Evolutionary conservation across 139 green algal species (phyloP).

Genomic region (Parachlorella kessleri): DNA sequence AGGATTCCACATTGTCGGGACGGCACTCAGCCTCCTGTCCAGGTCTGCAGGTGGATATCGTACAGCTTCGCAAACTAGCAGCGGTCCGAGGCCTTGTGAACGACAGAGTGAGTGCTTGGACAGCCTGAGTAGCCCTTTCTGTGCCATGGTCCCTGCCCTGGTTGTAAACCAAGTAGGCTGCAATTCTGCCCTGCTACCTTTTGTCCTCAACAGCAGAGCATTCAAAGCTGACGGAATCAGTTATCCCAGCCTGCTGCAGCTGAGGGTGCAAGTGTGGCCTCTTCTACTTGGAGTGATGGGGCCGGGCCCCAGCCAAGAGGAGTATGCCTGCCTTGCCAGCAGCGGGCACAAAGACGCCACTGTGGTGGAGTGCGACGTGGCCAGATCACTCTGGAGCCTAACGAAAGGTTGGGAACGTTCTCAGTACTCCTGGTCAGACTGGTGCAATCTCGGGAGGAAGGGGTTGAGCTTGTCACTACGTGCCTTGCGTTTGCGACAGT

Average conservation of each 20-base stretch:
- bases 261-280: conserved; percentile 72
- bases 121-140: not conserved
- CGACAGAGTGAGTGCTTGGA: conserved; percentile 23
- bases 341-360: conserved; percentile 48
- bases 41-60: conserved; percentile 58
- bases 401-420: conserved; percentile 47
- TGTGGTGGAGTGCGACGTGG: conserved; percentile 73
- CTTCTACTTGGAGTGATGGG: conserved; percentile 58
- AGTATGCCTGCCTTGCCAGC: not conserved
- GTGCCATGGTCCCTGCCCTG: not conserved
- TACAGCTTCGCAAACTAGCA: conserved; percentile 62
- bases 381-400: conserved; percentile 76
- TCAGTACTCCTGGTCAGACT: not conserved
- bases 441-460: not conserved
- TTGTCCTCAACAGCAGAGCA: not conserved
- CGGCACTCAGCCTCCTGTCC: too few species aligned
- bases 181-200: not conserved
- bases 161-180: not conserved
- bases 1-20: too few species aligned
- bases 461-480: not conserved
- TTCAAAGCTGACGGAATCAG: not conserved
- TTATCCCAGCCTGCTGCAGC: conserved; percentile 10
- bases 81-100: conserved; percentile 75
- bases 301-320: not conserved
- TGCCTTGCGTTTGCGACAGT: not conserved